Percentiles rank a stretch among this genome's conserved stretches.
These are phyloP conservation scores for Tricholoma terreum DNA, from an alignment of 768 basidiomycete genomes.

Conservation along the genomic window DNA sequence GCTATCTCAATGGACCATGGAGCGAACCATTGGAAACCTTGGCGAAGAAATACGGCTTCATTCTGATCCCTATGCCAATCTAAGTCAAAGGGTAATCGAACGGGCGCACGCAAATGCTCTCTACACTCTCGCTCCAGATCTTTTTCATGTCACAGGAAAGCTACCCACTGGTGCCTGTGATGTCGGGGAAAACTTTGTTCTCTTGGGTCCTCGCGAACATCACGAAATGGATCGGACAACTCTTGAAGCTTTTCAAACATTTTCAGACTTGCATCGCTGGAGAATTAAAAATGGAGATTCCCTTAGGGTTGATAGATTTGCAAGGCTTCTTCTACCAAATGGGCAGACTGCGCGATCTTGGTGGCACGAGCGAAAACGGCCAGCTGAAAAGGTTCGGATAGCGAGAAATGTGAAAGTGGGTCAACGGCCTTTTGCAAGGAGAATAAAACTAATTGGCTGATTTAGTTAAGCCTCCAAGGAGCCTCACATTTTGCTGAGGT, in stretches of 20 bases:
- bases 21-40: too few species aligned
- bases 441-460: not conserved
- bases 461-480: not conserved
- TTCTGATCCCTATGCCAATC: slow-evolving; percentile 12
- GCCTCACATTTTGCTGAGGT: not conserved
- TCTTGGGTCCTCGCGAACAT: not conserved
- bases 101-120: slow-evolving; percentile 8
- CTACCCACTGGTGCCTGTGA: not conserved
- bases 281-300: not conserved
- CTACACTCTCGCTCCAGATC: not conserved
- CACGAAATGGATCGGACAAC: not conserved
- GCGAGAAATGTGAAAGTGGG: not conserved
- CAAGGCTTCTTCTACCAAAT: not conserved
- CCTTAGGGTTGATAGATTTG: not conserved
- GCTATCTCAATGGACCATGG: not conserved
- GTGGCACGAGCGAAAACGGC: not conserved
- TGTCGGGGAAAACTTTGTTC: not conserved
- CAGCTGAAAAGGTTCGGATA: not conserved
- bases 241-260: not conserved
- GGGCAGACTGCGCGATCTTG: not conserved
- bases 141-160: not conserved
- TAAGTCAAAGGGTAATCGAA: slow-evolving; percentile 1
- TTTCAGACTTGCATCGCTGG: not conserved
- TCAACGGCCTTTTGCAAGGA: not conserved
- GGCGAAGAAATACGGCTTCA: not conserved